Base-by-base conservation (phyloP, 352 stramenopile genomes). In the Phytopythium sindhum region DNA sequence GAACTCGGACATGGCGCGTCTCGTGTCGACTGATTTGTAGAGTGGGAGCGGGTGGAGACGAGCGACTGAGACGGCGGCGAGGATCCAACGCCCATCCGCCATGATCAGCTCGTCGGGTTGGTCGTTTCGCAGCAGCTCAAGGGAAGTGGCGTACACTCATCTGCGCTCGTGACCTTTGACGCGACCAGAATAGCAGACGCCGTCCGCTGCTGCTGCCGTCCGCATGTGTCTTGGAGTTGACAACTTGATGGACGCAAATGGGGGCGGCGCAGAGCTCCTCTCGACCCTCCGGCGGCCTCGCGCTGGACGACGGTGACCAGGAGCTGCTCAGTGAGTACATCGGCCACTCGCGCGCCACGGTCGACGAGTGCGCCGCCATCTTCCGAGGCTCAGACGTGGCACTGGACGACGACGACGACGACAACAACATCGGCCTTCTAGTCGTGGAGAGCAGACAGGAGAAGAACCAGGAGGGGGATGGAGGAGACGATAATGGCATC, bases 311-410 rank as follows among this genome's bases (percentile, higher is more conserved):
- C 35, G 19, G 26, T n/a, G 31, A 80, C 14, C 75, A 75, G 29
- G 51, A 77, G 50, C 67, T 93, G 44, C 61, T 93, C 31, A 55
- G 69, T 17, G 80, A 87, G 63, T 93, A 88, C 59, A 53, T 86
- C n/a, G 44, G 45, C 6, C 77, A 89, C 42, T 77, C 75, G 14
- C 67, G 72, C 19, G 77, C 74, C 60, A 68, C 71, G 5, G 66
- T 84, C 6, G 72, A 89, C 35, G 81, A 90, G 60, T 89, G 78
- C 52, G 81, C 75, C 8, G 63, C 73, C 31, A 88, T 89, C 47
- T 93, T 82, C 31, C 61, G 75, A 6, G 80, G 67, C 1, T 57
- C 50, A n/a, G 15, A 54, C 11, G 56, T 65, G 15, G 51, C 48
- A 21, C 62, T 66, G 35, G 71, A 80, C 64, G 69, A 81, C 45